Base-by-base conservation (phyloP, 306 rosid species). In the Canavalia gladiata region DNA sequence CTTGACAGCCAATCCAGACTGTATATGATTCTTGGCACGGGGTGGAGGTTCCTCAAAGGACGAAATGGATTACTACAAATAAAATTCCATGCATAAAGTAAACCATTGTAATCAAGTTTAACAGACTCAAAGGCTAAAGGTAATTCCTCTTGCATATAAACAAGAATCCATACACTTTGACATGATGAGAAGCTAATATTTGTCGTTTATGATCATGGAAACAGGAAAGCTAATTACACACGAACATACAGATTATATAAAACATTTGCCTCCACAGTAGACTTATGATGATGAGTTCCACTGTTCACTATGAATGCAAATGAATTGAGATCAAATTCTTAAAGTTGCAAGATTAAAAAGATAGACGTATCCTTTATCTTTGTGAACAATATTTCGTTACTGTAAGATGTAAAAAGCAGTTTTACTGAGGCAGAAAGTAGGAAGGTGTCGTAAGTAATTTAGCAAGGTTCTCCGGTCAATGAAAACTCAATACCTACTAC, bases 1-100 rank as follows among this genome's bases (percentile, higher is more conserved):
- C 90, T 78, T 28, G 94, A 79, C 77, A 89, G 83, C 99, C 99
- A 93, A 85, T 93, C 97, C 81, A 91, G 74, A 85, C 99, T 83
- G 82, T 93, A 90, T 79, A 93, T 89, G 81, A 86, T 89, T 90
- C 88, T 88, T 59, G 92, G 90, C 25, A 74, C 82, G 71, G 91
- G 90, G 68, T 88, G 89, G 77, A 95, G 83, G 54, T 81, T 87
- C 93, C 98, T 87, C 90, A 95, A 75, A 79, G 98, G 98, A 51
- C 86, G 93, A 84, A 89, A 95, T 76, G 96, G 98, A 91, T 95
- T 94, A 33, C 98, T 94, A 74, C 85, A 83, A 63, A 84, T 6
- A 89, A 84, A 39, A 35, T 73, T 37, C 57, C 49, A 84, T 55
- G 33, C 78, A 74, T 39, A 80, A 57, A 62, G 34, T 67, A 66